Percentiles rank a stretch among this genome's conserved stretches.
Conservation (phyloP, 2,329 filamentous ascomycete genomes). For the Lasiodiplodia hormozganensis region DNA sequence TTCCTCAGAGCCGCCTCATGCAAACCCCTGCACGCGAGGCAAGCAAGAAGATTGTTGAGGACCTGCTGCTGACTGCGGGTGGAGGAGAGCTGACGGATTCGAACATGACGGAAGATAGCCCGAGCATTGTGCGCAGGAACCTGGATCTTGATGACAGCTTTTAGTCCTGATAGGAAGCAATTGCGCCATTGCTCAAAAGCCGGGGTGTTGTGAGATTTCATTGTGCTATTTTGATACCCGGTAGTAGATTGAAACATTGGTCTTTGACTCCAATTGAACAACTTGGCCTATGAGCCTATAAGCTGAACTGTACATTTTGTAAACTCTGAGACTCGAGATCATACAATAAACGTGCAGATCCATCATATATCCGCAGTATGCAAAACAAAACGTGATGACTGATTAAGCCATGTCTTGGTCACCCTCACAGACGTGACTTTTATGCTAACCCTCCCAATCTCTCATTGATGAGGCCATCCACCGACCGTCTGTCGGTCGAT, state of each 20-base stretch:
- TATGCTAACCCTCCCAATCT: not conserved
- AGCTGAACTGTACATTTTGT: not conserved
- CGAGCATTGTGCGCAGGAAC: slow-evolving; percentile 55
- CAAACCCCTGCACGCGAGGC: slow-evolving; percentile 85
- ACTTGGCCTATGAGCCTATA: not conserved
- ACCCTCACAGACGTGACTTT: not conserved
- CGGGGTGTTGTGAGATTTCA: not conserved
- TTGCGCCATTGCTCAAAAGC: not conserved
- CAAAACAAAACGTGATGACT: not conserved
- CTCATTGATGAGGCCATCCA: not conserved
- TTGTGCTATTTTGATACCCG: not conserved
- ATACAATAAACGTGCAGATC: not conserved
- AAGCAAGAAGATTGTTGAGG: slow-evolving; percentile 80
- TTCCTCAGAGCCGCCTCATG: slow-evolving; percentile 77
- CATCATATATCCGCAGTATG: not conserved
- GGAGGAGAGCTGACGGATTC: slow-evolving; percentile 60
- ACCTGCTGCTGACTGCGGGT: slow-evolving; percentile 78
- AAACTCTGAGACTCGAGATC: not conserved
- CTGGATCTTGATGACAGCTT: slow-evolving; percentile 58
- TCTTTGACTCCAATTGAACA: not conserved
- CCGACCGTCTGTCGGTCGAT: not conserved
- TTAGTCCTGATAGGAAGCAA: slow-evolving; percentile 32
- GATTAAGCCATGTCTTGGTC: not conserved
- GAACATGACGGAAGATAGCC: slow-evolving; percentile 53
- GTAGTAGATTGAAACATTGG: not conserved